These are phyloP conservation scores for Mycena rebaudengoi DNA, from an alignment of 768 basidiomycete species.

Conservation along the genomic window DNA sequence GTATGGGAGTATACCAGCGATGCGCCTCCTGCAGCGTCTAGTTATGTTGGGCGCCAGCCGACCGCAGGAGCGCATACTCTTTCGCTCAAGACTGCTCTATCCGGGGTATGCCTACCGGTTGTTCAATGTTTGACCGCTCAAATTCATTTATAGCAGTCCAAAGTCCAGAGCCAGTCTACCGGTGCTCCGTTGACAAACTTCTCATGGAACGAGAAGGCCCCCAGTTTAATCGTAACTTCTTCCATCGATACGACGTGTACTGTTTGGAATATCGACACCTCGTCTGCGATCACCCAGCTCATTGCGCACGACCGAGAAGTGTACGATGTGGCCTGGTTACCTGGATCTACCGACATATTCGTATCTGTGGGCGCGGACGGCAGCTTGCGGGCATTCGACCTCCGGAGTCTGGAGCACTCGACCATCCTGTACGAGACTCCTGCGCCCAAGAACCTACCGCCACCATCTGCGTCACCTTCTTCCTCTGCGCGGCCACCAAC, in stretches of 20 bases:
- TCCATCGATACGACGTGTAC: constrained; percentile 99
- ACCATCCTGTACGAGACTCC: constrained; percentile 98
- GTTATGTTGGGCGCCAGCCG: constrained; percentile 76
- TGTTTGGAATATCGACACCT: constrained; percentile 97
- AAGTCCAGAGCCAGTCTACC: constrained; percentile 83
- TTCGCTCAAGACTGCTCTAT: constrained; percentile 78
- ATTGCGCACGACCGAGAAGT: constrained; percentile 97
- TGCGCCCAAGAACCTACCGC: constrained; percentile 74
- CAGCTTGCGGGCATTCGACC: constrained; percentile 93
- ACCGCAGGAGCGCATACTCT: constrained; percentile 68
- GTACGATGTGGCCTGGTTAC: constrained; percentile 99
- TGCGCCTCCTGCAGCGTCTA: constrained; percentile 60
- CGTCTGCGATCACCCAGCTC: constrained; percentile 93
- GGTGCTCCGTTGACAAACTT: constrained; percentile 96
- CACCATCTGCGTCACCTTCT: constrained; percentile 65
- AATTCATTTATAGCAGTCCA: constrained; percentile 70
- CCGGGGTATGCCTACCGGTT: constrained; percentile 67
- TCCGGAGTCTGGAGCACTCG: constrained; percentile 95
- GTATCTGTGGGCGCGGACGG: constrained; percentile 99
- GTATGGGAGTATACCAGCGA: constrained; percentile 91
- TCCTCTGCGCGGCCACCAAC: constrained; percentile 74
- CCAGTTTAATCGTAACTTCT: constrained; percentile 92
- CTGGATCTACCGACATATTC: constrained; percentile 94
- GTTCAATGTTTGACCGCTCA: constrained; percentile 9
- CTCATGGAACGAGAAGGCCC: constrained; percentile 95